Evolutionary conservation across 495 filamentous ascomycete species (phyloP).

Genomic region (Chaetomium cochliodes): DNA sequence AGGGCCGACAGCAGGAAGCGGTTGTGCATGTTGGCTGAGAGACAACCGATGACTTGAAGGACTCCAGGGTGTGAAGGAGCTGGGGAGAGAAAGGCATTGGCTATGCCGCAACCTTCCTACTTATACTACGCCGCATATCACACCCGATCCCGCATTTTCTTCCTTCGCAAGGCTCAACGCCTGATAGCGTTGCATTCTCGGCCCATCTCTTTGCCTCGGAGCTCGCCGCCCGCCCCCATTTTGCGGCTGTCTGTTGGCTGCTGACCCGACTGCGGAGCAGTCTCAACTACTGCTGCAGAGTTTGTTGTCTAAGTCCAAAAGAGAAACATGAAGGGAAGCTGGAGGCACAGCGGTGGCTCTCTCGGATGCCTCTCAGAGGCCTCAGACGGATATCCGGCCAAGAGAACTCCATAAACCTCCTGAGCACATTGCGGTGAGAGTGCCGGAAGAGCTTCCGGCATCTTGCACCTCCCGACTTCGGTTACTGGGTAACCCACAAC

Average conservation of each 20-base stretch:
- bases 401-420: not conserved
- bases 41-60: not conserved
- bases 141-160: not conserved
- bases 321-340: slow-evolving; percentile 11
- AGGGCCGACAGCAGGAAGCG: slow-evolving; percentile 15
- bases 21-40: slow-evolving; percentile 9
- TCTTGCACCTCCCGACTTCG: not conserved
- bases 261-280: not conserved
- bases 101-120: not conserved
- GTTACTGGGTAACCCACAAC: slow-evolving; percentile 1
- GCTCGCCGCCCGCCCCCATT: not conserved
- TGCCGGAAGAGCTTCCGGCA: not conserved
- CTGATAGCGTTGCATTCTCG: slow-evolving; percentile 1
- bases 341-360: not conserved
- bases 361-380: not conserved
- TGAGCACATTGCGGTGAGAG: not conserved
- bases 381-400: not conserved
- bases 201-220: not conserved
- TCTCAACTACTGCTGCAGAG: not conserved
- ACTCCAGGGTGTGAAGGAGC: not conserved
- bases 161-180: not conserved
- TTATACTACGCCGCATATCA: not conserved
- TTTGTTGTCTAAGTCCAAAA: not conserved
- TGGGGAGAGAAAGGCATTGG: not conserved
- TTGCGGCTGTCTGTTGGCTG: not conserved